phyloP scores from a whole-genome alignment of 1,139 yeast species.

The Hyphopichia khmerensis region DNA sequence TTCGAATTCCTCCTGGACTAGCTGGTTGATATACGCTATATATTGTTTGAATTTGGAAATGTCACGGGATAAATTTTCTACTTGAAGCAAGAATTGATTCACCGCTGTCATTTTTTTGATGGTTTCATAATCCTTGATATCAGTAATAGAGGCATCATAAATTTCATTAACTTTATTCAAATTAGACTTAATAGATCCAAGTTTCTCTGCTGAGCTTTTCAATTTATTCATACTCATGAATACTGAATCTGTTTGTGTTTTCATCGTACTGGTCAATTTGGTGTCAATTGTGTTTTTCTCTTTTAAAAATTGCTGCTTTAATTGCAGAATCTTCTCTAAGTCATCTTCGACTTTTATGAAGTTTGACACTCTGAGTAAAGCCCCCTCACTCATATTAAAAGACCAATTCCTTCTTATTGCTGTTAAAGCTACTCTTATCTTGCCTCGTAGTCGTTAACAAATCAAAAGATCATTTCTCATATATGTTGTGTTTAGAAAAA shows the following conservation, averaged over 20 bases:
- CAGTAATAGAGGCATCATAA: slow-evolving; percentile 51
- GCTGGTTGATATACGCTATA: slow-evolving; percentile 46
- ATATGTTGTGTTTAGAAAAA: too few relatives aligned
- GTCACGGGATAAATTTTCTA: slow-evolving; percentile 62
- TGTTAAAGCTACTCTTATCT: too few relatives aligned
- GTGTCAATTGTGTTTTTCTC: slow-evolving; percentile 75
- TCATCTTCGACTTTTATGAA: slow-evolving; percentile 55
- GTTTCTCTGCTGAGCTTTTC: slow-evolving; percentile 34
- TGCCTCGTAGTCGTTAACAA: too few relatives aligned
- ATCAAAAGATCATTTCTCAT: too few relatives aligned
- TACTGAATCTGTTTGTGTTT: slow-evolving; percentile 56
- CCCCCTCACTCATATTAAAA: slow-evolving; percentile 44
- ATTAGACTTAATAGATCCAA: slow-evolving; percentile 51
- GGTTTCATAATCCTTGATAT: slow-evolving; percentile 56
- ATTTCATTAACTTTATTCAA: slow-evolving; percentile 59
- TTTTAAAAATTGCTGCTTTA: slow-evolving; percentile 60
- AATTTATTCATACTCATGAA: slow-evolving; percentile 38
- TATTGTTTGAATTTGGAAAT: slow-evolving; percentile 57
- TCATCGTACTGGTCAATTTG: slow-evolving; percentile 64
- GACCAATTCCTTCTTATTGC: too few relatives aligned
- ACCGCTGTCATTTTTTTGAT: slow-evolving; percentile 63
- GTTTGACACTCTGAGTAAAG: slow-evolving; percentile 44
- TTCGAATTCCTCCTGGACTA: slow-evolving; percentile 57
- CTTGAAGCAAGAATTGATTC: slow-evolving; percentile 71
- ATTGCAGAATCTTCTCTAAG: slow-evolving; percentile 51